phyloP scores from a whole-genome alignment of 1,284 basidiomycete genomes.

The Chiua sp. region DNA sequence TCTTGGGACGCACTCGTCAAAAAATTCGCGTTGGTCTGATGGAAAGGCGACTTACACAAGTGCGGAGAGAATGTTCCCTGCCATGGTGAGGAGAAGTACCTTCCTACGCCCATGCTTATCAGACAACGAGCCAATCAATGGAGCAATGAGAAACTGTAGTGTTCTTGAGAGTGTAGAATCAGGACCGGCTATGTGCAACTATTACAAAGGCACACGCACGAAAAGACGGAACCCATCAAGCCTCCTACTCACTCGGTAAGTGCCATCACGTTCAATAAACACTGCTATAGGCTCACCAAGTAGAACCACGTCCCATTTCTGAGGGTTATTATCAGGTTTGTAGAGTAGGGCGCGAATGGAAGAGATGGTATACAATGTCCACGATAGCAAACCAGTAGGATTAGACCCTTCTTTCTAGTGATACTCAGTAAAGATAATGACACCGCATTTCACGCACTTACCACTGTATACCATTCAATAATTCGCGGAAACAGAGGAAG shows the following conservation, averaged over 20 bases:
- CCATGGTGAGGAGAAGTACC: conserved; percentile 83
- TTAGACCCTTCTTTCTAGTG: conserved; percentile 71
- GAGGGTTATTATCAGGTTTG: conserved; percentile 61
- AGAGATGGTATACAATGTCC: conserved; percentile 68
- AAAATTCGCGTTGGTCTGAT: background rate
- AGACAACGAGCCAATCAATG: conserved; percentile 80
- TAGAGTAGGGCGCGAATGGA: conserved; percentile 66
- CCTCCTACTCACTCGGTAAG: conserved; percentile 57
- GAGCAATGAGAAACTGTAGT: conserved; percentile 88
- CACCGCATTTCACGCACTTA: conserved; percentile 37
- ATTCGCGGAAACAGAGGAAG: conserved; percentile 89
- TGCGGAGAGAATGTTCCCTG: conserved; percentile 90
- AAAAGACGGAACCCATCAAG: conserved; percentile 89
- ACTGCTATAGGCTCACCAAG: conserved; percentile 50
- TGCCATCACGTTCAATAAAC: background rate
- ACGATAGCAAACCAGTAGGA: conserved; percentile 71
- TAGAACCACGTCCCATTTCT: conserved; percentile 86
- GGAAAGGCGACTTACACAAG: conserved; percentile 59
- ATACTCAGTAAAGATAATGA: background rate
- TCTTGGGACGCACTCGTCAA: conserved; percentile 42
- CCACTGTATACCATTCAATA: conserved; percentile 88
- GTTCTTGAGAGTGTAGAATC: conserved; percentile 51
- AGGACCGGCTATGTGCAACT: background rate
- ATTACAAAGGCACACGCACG: conserved; percentile 54
- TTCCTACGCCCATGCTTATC: conserved; percentile 88